Base-by-base conservation (phyloP, 2,329 filamentous ascomycete species). In the Kalaharituber pfeilii region DNA sequence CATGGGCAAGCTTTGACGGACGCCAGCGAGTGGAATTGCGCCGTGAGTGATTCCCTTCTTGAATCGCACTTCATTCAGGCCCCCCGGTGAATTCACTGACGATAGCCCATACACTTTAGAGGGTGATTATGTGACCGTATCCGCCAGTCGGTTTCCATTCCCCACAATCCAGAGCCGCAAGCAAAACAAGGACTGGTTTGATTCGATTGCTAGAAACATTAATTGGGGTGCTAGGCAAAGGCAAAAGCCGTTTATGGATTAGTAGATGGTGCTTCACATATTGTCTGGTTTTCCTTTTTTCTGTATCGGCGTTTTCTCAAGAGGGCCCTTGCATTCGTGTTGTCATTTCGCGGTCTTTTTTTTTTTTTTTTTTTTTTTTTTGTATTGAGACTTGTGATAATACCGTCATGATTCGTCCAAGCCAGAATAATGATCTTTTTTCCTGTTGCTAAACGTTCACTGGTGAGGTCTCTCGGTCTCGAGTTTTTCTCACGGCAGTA, bases 1-100 rank as follows among this genome's bases (percentile, higher is more conserved):
- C 84, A 39, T 98, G 91, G 89, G 91, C 88, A n/a, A 94, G 86
- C 68, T 98, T 98, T 66, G 91, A 98, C 68, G 91, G 91, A 1
- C 78, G 87, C 57, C 86, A 95, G 72, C 79, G 87, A 70, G 70
- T 85, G n/a, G 84, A 91, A 70, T 73, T 91, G 33, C 67, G 71
- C 50, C 82, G 84, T 63, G 58, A 51, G 47, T 53, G 9, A n/a
- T n/a, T n/a, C n/a, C n/a, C n/a, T n/a, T n/a, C n/a, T n/a, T n/a
- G n/a, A n/a, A n/a, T 42, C 7, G 3, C 6, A 8, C 11, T 18
- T 36, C 9, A 45, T 51, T n/a, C 18, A 9, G 9, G 30, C 30
- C 18, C 30, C 30, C 30, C 9, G 9, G 30, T 36, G 44, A 13
- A 47, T 9, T 24, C 13, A 47, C 9, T 22, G 24, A 8, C 20